Percentiles rank a stretch among this genome's conserved stretches.
phyloP scores from a whole-genome alignment of 2,329 filamentous ascomycete genomes.

The Colletotrichum plurivorum region DNA sequence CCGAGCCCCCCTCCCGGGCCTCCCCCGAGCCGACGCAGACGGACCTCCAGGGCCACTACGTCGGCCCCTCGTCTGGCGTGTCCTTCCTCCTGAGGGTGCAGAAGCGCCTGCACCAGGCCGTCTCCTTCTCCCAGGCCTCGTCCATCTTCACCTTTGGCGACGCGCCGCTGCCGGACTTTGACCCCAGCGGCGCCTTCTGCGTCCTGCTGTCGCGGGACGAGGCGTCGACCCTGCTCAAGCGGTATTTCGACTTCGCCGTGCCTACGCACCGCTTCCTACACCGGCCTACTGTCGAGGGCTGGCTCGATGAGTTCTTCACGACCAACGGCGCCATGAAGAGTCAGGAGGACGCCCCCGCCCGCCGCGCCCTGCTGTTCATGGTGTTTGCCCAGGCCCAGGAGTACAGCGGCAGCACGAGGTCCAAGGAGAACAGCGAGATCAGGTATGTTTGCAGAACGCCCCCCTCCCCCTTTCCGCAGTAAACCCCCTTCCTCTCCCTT shows the following conservation, averaged over 20 bases:
- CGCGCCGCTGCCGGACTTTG: constrained; percentile 59
- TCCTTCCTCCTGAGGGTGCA: constrained; percentile 49
- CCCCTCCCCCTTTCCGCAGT: background rate
- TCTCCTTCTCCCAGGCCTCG: constrained; percentile 51
- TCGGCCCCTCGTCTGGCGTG: constrained; percentile 50
- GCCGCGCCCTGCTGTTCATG: constrained; percentile 63
- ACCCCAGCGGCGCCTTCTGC: constrained; percentile 51
- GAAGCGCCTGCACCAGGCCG: constrained; percentile 46
- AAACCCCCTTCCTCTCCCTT: background rate
- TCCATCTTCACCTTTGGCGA: constrained; percentile 66
- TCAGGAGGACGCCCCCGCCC: constrained; percentile 42
- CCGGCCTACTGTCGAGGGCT: constrained; percentile 63
- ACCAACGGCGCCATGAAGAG: constrained; percentile 49
- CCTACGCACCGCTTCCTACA: constrained; percentile 70
- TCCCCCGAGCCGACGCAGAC: constrained; percentile 51
- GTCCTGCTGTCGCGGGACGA: constrained; percentile 57
- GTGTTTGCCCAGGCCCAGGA: constrained; percentile 65
- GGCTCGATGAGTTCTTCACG: constrained; percentile 60
- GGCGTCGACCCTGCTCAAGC: constrained; percentile 55
- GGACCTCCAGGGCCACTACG: constrained; percentile 50
- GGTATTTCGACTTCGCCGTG: constrained; percentile 71
- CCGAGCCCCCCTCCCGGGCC: constrained; percentile 62
- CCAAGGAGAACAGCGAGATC: constrained; percentile 30
- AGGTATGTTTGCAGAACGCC: constrained; percentile 20
- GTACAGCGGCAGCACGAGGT: constrained; percentile 47